Conservation (phyloP, 73 alveolate species). For the Stentor roeselii region DNA sequence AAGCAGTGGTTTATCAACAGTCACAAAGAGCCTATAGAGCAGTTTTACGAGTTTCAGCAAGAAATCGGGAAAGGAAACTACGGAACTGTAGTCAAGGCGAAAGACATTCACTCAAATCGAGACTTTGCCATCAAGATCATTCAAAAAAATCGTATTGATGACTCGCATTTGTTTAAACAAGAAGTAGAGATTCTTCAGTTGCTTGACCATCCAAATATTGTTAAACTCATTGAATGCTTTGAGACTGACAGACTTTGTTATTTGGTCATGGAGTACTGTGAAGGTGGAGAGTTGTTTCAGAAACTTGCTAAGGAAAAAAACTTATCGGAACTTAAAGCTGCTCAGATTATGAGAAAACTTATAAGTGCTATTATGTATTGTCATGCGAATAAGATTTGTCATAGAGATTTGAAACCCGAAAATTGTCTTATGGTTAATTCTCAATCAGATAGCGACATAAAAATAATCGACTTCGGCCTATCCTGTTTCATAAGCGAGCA, state of each 20-base stretch:
- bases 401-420: conserved; percentile 80
- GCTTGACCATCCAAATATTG: conserved; percentile 76
- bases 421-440: conserved; percentile 60
- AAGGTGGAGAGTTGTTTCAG: conserved; percentile 73
- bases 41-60: not conserved
- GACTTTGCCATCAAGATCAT: conserved; percentile 47
- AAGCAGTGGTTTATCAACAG: conserved; percentile 13
- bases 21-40: not conserved
- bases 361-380: conserved; percentile 51
- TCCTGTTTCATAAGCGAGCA: conserved; percentile 36
- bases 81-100: conserved; percentile 40
- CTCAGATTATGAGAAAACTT: conserved; percentile 28
- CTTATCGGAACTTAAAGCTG: not conserved
- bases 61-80: conserved; percentile 46
- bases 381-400: conserved; percentile 52
- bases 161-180: conserved; percentile 53
- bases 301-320: not conserved
- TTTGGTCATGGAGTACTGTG: conserved; percentile 79
- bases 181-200: conserved; percentile 56
- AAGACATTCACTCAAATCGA: conserved; percentile 38
- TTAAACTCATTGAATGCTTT: conserved; percentile 59
- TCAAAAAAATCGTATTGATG: conserved; percentile 42
- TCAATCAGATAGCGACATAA: conserved; percentile 57
- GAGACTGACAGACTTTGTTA: conserved; percentile 55
- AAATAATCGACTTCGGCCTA: conserved; percentile 83